Evolutionary conservation across 1,284 basidiomycete genomes (phyloP), one percentile per base, ranked within the genome.

Genomic region (Schizopora paradoxa): DNA sequence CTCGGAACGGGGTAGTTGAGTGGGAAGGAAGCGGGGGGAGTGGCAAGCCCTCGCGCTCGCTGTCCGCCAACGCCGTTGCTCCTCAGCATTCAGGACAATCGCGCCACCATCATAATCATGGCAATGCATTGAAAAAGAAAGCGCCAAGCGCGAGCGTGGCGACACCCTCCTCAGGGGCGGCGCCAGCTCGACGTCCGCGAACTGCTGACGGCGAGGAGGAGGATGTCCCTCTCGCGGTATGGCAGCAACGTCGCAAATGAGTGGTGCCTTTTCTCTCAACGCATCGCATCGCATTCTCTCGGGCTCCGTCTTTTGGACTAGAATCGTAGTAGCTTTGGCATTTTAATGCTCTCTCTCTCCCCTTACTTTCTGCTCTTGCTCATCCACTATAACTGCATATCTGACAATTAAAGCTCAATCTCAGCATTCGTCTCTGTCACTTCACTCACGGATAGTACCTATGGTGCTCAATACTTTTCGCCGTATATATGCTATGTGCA

Each of bases 201-300:
- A 59, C 66, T 10, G 66, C 63, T 45, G 66, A 73, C 7, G 68
- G 70, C 28, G 81, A 82, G 56, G 85, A 87, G 55, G 85, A 88
- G 59, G 86, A 88, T 58, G 66, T 86, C 29, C 85, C 85, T 22
- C 67, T 88, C 31, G 83, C 86, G 16, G 62, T 86, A 47, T 86
- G 79, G 72, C 83, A 86, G 59, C 82, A 82, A 56, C 78, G 76
- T 57, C 71, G 77, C 18, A 50, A 43, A 34, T 50, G 40, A 43
- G 25, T 14, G 13, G 14, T 29, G 14, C 22, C 40, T 39, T 6
- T 27, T 11, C 18, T 8, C 8, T 6, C n/a, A n/a, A n/a, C n/a
- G n/a, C n/a, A n/a, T n/a, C n/a, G n/a, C n/a, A n/a, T n/a, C n/a
- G n/a, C n/a, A n/a, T n/a, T n/a, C n/a, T n/a, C n/a, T n/a, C n/a